Evolutionary conservation across 306 rosid genomes (phyloP).

Genomic region (Rosa multiflora): DNA sequence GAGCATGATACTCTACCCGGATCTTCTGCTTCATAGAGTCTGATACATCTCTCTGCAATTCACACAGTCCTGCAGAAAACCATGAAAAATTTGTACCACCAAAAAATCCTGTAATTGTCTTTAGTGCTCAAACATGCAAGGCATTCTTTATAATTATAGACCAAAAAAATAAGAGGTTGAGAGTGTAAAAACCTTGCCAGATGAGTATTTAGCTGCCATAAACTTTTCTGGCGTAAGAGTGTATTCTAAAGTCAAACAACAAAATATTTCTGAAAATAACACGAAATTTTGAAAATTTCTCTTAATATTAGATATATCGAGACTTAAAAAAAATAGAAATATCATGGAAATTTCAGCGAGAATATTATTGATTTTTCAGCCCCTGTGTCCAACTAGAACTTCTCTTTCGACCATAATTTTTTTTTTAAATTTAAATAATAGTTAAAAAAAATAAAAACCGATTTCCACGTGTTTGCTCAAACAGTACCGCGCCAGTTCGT

Average conservation of each 20-base stretch:
- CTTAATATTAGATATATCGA: too few species aligned
- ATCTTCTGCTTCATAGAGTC: constrained; percentile 81
- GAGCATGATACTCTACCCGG: constrained; percentile 72
- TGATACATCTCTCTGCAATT: constrained; percentile 88
- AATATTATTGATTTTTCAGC: too few species aligned
- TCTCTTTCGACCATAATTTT: too few species aligned
- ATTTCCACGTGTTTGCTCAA: not conserved
- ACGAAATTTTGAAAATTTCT: too few species aligned
- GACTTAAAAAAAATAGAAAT: too few species aligned
- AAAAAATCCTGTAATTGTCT: not conserved
- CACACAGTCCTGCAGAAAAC: constrained; percentile 84
- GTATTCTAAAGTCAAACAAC: too few species aligned
- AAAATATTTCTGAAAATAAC: too few species aligned
- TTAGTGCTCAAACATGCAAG: constrained; percentile 21
- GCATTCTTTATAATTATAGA: constrained; percentile 8
- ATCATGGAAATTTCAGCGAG: too few species aligned
- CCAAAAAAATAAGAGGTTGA: constrained; percentile 22
- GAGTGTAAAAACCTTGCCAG: constrained; percentile 65
- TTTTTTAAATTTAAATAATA: too few species aligned
- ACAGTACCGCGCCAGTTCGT: not conserved
- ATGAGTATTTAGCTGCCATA: constrained; percentile 71
- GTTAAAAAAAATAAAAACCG: too few species aligned
- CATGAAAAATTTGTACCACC: constrained; percentile 43
- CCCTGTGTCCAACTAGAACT: too few species aligned
- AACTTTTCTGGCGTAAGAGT: constrained; percentile 54